Percentiles rank a stretch among this genome's conserved stretches.
phyloP scores from a whole-genome alignment of 2,329 filamentous ascomycete species.

The Cyphellophora europaea region DNA sequence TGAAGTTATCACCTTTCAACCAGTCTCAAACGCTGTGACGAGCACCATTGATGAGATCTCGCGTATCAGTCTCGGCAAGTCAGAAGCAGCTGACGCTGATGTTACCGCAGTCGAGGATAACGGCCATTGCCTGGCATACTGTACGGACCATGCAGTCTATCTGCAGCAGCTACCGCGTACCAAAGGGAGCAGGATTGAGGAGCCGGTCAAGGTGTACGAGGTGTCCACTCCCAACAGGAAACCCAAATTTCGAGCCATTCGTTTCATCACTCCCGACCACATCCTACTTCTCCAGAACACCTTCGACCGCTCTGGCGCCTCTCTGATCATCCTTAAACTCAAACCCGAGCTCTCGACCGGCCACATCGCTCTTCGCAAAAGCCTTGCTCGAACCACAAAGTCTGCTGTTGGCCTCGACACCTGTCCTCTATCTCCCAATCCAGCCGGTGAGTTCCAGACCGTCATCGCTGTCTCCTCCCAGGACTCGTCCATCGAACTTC shows the following conservation, averaged over 20 bases:
- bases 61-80: constrained; percentile 40
- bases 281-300: constrained; percentile 49
- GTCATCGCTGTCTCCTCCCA: constrained; percentile 71
- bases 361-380: constrained; percentile 40
- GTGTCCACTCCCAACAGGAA: constrained; percentile 22
- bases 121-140: constrained; percentile 66
- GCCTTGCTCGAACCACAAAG: constrained; percentile 58
- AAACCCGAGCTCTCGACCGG: constrained; percentile 11
- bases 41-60: constrained; percentile 51
- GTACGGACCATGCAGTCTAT: constrained; percentile 66
- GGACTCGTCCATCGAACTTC: constrained; percentile 68
- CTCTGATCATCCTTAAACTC: constrained; percentile 27
- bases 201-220: constrained; percentile 11
- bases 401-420: constrained; percentile 73
- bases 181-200: constrained; percentile 33
- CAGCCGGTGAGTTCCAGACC: constrained; percentile 62
- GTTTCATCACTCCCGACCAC: constrained; percentile 35
- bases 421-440: constrained; percentile 52
- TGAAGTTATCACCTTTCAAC: constrained; percentile 71
- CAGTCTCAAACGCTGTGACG: constrained; percentile 4
- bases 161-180: constrained; percentile 50
- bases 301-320: constrained; percentile 26
- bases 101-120: constrained; percentile 7
- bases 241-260: constrained; percentile 36
- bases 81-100: constrained; percentile 36